Base-by-base conservation (phyloP, 2,329 filamentous ascomycete genomes). In the Clonostachys sp. region DNA sequence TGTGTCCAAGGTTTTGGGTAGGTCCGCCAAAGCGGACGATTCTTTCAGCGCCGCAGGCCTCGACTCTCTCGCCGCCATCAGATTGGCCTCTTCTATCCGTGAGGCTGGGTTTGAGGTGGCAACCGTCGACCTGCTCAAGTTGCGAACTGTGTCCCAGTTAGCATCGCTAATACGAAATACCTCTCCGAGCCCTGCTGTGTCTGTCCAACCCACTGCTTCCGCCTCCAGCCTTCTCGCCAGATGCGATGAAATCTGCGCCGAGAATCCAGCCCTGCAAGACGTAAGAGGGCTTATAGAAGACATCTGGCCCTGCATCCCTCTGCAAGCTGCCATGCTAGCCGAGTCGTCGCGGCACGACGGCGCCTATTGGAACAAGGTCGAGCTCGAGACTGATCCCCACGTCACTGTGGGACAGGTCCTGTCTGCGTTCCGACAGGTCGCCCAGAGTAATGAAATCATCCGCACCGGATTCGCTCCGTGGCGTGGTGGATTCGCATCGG, bases 251-350 rank as follows among this genome's bases (percentile, higher is more conserved):
- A 49, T 64, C 12, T n/a, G 54, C 14, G 41, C 46, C 13, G 47
- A 53, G 6, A 53, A 55, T 33, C 18, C 55, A 8, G 46, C 34
- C 9, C 20, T 56, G 8, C 40, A 50, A 6, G 43, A 43, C 38
- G 49, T 63, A 8, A 38, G 53, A 9, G 50, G 57, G 3, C 47
- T 62, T 3, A 51, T 73, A 10, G 65, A 73, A 34, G 63, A 69
- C 20, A 57, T 84, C n/a, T 60, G 76, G 16, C 75, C 76, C 5
- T 94, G 89, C 61, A 91, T 84, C 5, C 77, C 83, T 13, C 72
- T 94, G 10, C 91, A 96, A 57, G 70, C 77, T 16, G 84, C 89
- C 2, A 95, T 96, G 89, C 73, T 96, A 14, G 74, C 80, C 0
- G 89, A 95, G 66, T 91, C 89, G 1, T 64, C 74, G 4, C 72